Conservation (phyloP, 2,329 filamentous ascomycete genomes). For the Nothophoma quercina region DNA sequence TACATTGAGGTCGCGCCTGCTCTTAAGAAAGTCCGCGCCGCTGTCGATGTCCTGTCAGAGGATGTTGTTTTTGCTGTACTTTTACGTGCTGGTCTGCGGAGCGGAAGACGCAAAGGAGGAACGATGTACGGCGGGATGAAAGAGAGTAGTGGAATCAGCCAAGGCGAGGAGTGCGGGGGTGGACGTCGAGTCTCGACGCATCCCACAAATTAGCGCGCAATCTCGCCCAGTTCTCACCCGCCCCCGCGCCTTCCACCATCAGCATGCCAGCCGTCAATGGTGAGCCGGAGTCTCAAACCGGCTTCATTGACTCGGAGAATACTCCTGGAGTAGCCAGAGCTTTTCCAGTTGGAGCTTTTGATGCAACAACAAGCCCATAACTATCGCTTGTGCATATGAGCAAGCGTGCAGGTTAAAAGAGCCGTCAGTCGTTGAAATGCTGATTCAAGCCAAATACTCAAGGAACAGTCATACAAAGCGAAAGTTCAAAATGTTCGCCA, state of each 20-base stretch:
- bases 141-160: conserved; percentile 1
- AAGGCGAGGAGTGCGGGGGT: conserved; percentile 11
- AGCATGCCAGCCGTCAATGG: neutral
- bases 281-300: neutral
- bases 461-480: too few species aligned
- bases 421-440: neutral
- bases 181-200: conserved; percentile 2
- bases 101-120: neutral
- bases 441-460: too few species aligned
- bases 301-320: neutral
- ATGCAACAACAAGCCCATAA: neutral
- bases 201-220: neutral
- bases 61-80: too few species aligned
- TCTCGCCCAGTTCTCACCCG: conserved; percentile 1
- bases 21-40: too few species aligned
- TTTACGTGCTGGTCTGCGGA: too few species aligned
- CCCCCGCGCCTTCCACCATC: neutral
- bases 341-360: neutral
- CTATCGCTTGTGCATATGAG: neutral
- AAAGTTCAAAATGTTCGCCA: too few species aligned
- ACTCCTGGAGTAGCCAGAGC: neutral
- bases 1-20: too few species aligned
- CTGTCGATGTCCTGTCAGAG: too few species aligned
- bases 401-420: neutral
- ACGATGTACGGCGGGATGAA: neutral